Evolutionary conservation across 1,284 basidiomycete species (phyloP).

Genomic region (Ganoderma resinaceum): DNA sequence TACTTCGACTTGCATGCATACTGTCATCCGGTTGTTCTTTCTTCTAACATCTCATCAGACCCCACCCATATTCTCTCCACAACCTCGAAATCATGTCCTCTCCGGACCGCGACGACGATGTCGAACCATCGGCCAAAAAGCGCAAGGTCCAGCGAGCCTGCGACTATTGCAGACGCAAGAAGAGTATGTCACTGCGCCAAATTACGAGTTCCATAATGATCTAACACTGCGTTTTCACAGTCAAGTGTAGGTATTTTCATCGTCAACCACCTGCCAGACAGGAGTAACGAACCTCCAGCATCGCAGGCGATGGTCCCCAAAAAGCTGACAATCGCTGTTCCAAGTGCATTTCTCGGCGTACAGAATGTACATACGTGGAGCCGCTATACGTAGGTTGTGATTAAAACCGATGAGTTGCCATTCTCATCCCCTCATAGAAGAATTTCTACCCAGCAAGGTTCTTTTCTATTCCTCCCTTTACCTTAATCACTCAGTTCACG

Average conservation of each 20-base stretch:
- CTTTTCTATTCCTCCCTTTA: background rate
- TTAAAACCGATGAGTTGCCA: background rate
- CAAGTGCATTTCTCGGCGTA: constrained; percentile 75
- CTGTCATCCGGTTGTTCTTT: background rate
- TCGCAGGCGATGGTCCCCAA: constrained; percentile 37
- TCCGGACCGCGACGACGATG: constrained; percentile 3
- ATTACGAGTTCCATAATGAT: background rate
- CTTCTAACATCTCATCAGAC: background rate
- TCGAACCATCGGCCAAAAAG: constrained; percentile 55
- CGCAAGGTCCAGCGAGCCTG: constrained; percentile 75
- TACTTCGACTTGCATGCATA: background rate
- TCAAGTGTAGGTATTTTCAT: background rate
- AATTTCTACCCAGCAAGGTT: constrained; percentile 7
- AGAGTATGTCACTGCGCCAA: constrained; percentile 53
- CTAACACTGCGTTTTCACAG: background rate
- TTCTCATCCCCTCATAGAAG: constrained; percentile 7
- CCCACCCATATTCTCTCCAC: background rate
- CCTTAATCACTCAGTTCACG: background rate
- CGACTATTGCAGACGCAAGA: constrained; percentile 76
- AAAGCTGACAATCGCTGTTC: constrained; percentile 75
- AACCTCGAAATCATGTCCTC: constrained; percentile 7
- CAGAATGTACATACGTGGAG: constrained; percentile 73
- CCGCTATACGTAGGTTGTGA: constrained; percentile 5
- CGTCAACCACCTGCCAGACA: background rate
- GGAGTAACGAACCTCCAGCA: background rate